These are phyloP conservation scores for Pulveroboletus ravenelii DNA, from an alignment of 768 basidiomycete species.

Conservation along the genomic window DNA sequence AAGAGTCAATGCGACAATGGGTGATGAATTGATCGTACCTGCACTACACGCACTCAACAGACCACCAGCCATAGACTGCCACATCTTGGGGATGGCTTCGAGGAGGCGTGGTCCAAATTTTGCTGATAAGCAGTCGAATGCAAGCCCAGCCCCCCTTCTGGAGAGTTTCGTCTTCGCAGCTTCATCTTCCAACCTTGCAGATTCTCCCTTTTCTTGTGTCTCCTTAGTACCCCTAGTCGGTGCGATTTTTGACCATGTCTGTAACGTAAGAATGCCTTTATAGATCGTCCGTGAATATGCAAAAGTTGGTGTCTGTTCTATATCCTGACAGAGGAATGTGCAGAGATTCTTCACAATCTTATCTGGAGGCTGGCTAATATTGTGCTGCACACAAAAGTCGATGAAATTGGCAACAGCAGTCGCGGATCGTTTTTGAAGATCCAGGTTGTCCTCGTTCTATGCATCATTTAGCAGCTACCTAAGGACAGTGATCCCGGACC, in stretches of 20 bases:
- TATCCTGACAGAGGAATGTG: slow-evolving; percentile 93
- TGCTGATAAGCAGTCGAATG: slow-evolving; percentile 72
- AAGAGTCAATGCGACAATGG: neutral
- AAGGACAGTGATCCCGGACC: slow-evolving; percentile 13
- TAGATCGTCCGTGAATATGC: slow-evolving; percentile 53
- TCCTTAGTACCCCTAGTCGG: slow-evolving; percentile 35
- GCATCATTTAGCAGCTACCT: slow-evolving; percentile 6
- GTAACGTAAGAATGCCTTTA: slow-evolving; percentile 78
- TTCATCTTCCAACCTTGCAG: slow-evolving; percentile 47
- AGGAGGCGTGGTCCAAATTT: slow-evolving; percentile 73
- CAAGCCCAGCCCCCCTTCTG: slow-evolving; percentile 79
- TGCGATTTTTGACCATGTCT: slow-evolving; percentile 37
- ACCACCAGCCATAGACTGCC: slow-evolving; percentile 87
- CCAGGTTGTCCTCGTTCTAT: slow-evolving; percentile 82
- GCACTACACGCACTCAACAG: slow-evolving; percentile 60
- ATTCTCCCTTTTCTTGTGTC: slow-evolving; percentile 39
- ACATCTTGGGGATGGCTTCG: slow-evolving; percentile 85
- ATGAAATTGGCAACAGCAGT: slow-evolving; percentile 83
- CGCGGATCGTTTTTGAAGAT: slow-evolving; percentile 87
- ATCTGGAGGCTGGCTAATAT: slow-evolving; percentile 79
- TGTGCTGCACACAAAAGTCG: slow-evolving; percentile 70
- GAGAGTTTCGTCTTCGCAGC: slow-evolving; percentile 62
- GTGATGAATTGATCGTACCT: slow-evolving; percentile 42
- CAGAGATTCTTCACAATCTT: slow-evolving; percentile 98
- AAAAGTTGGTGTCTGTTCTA: slow-evolving; percentile 86